Evolutionary conservation across 345 rosid genomes (phyloP), one percentile per base, ranked within the genome.

Genomic region (Salix caprea): DNA sequence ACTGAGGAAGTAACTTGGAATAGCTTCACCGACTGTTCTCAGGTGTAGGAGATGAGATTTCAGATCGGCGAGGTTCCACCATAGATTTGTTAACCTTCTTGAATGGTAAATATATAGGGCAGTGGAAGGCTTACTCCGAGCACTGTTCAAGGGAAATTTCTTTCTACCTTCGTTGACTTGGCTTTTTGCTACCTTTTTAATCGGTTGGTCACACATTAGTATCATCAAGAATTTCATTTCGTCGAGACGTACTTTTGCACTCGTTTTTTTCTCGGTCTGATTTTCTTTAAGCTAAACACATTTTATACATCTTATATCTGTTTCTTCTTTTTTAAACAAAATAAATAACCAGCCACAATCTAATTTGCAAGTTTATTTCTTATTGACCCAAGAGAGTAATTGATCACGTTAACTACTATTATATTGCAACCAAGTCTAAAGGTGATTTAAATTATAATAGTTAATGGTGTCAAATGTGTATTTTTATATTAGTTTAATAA

Each of bases 141-240:
- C 70, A 9, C 44, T 74, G 30, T 74, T 74, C 61, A 64, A 4
- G 3, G 58, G 79, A 77, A 77, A 77, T 70, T 77, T 77, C 79
- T 62, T 23, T 34, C 74, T 32, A 36, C 65, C 74, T 77, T 70
- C 74, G 70, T 13, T 46, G 9, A 70, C 66, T 76, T 77, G 74
- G 74, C 74, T 3, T 70, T 70, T 46, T 46, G 12, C 76, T 24
- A 8, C 4, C 24, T 58, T 58, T 54, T 1, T n/a, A 58, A 58
- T 3, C 28, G 62, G 62, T 10, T 58, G 62, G 62, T n/a, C 62
- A 58, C 70, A 10, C 39, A 67, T 19, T 9, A 1, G 14, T 19
- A 9, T 66, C 23, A 66, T 67, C 23, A 36, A 34, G 39, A 32
- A 65, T 65, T 32, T 9, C 26, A 7, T 54, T 2, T 2, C 21